A percentile compares a stretch with the other conserved stretches of the same genome.
Evolutionary conservation across 2,329 filamentous ascomycete genomes (phyloP).

Genomic region (Pyrenochaeta sp.): DNA sequence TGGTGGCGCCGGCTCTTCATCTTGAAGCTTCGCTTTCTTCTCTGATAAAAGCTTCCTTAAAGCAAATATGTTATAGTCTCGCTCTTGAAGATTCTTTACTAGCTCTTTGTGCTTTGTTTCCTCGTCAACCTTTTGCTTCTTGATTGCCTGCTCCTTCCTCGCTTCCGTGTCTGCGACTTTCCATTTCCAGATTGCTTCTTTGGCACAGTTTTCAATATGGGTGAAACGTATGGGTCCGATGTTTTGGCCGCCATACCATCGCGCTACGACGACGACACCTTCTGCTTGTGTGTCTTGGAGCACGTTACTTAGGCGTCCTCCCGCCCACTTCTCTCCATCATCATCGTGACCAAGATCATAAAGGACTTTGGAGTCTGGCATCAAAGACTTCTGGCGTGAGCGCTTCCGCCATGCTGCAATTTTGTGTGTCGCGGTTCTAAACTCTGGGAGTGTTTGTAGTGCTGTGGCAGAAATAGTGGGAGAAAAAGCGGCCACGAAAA

Average conservation of each 20-base stretch:
- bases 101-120: conserved; percentile 50
- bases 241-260: conserved; percentile 64
- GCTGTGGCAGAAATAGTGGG: conserved; percentile 50
- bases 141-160: conserved; percentile 46
- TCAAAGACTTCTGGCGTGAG: conserved; percentile 57
- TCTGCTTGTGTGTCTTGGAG: conserved; percentile 55
- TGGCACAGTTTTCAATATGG: conserved; percentile 61
- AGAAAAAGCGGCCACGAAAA: conserved; percentile 61
- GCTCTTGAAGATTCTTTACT: conserved; percentile 43
- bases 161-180: conserved; percentile 42
- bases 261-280: conserved; percentile 61
- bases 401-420: conserved; percentile 61
- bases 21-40: conserved; percentile 48
- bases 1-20: conserved; percentile 29
- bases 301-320: conserved; percentile 57
- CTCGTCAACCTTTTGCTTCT: conserved; percentile 49
- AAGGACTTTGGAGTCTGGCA: conserved; percentile 42
- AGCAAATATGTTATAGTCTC: conserved; percentile 59
- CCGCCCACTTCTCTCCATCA: conserved; percentile 63
- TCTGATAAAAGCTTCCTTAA: conserved; percentile 57
- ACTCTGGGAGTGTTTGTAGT: conserved; percentile 56
- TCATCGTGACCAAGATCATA: conserved; percentile 60
- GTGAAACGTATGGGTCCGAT: conserved; percentile 62
- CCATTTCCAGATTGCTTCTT: conserved; percentile 57
- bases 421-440: conserved; percentile 58